Base-by-base conservation (phyloP, 768 basidiomycete species). In the Agaricus subrufescens region DNA sequence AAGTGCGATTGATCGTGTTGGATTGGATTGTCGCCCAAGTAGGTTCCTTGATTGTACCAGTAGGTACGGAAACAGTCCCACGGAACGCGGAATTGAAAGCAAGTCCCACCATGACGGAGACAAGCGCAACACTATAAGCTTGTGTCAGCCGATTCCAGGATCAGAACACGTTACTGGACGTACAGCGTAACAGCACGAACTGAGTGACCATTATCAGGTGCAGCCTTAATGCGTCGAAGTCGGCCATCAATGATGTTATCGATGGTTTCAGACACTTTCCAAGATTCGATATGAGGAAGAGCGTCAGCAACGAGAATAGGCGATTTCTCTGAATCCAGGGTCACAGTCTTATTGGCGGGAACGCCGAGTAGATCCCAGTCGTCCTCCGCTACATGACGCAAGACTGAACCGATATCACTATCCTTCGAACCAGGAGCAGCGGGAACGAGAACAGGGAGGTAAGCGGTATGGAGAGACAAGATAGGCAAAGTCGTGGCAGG, bases 51-150 rank as follows among this genome's bases (percentile, higher is more conserved):
- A 67, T 65, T 7, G 66, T 71, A 39, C 70, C 69, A 3, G 72
- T 72, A 30, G 73, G 71, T 11, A 63, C 65, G 39, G 75, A 69
- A 8, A 72, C 61, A 6, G 70, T 61, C 3, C 72, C 61, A 19
- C 72, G 75, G 66, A 82, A 75, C 5, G 74, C 64, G 8, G 78
- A 75, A 59, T 82, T 83, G 65, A 81, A 74, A 10, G 84, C 72
- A 43, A 81, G 82, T 34, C 68, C 85, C 75, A 88, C 72, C n/a
- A 89, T 75, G 39, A 90, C 73, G 39, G 86, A 86, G 60, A 90
- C 70, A 47, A 90, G 66, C 0, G 87, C 85, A 58, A 90, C 78
- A 47, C 88, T 90, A 49, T 6, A 29, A n/a, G 57, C 40, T 31
- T n/a, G 31, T 59, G 27, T 49, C 42, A 60, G 52, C 61, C 46